Percentiles rank a stretch among this genome's conserved stretches.
Evolutionary conservation across 148 eudicot genomes (phyloP).

Genomic region (Arctostaphylos glauca): DNA sequence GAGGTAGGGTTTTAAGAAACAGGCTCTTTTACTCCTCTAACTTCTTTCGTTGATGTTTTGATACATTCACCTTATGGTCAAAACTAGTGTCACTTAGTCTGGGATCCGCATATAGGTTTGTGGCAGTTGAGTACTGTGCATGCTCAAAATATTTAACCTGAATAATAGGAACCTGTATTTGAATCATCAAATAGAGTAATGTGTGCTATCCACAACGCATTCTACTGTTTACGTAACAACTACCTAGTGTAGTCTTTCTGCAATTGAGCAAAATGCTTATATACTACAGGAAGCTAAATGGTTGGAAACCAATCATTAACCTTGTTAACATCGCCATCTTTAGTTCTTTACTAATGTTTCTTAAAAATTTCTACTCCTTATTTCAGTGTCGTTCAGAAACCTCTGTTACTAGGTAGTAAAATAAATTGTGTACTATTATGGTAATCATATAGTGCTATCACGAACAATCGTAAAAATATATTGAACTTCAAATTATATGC

Average conservation of each 20-base stretch:
- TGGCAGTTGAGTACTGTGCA: neutral
- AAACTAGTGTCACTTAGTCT: neutral
- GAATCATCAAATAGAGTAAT: neutral
- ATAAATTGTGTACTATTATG: neutral
- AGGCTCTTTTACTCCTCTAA: neutral
- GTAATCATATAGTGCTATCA: neutral
- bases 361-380: neutral
- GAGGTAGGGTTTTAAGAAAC: slow-evolving; percentile 48
- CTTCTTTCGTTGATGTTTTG: neutral
- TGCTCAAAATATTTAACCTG: slow-evolving; percentile 1
- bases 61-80: neutral
- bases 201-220: neutral
- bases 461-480: neutral
- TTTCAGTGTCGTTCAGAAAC: neutral
- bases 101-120: slow-evolving; percentile 6
- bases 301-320: neutral
- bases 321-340: neutral
- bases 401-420: neutral
- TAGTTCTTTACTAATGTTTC: neutral
- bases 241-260: neutral
- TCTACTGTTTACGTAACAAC: neutral
- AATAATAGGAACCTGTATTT: neutral
- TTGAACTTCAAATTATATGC: neutral
- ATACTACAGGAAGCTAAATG: neutral
- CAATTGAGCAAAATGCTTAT: neutral